These are phyloP conservation scores for Fusarium vanettenii DNA, from an alignment of 2,329 filamentous ascomycete genomes.

Conservation along the genomic window DNA sequence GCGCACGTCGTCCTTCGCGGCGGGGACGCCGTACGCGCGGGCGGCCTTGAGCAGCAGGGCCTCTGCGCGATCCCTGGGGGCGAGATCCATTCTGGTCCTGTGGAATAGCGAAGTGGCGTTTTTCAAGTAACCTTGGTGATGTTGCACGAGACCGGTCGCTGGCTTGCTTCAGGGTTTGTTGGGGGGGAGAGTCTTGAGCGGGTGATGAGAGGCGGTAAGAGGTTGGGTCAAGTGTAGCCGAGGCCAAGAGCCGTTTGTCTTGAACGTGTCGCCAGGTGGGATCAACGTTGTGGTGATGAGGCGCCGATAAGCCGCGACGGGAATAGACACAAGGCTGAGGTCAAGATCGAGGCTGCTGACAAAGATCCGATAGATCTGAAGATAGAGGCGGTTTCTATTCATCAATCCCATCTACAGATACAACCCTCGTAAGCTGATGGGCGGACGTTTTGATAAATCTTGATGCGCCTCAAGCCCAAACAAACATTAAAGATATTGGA, in stretches of 20 bases:
- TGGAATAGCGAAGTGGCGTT: slow-evolving; percentile 50
- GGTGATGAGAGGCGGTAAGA: neutral
- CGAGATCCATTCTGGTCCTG: slow-evolving; percentile 45
- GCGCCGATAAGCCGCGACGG: slow-evolving; percentile 6
- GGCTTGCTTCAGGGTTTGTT: slow-evolving; percentile 1
- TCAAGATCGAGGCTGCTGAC: neutral
- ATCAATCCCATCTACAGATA: neutral
- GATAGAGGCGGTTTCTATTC: neutral
- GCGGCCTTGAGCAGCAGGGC: slow-evolving; percentile 49
- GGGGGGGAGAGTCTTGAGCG: neutral
- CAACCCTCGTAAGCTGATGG: neutral
- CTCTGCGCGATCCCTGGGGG: slow-evolving; percentile 46
- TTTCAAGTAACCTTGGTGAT: slow-evolving; percentile 32
- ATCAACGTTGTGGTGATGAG: neutral
- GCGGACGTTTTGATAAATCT: slow-evolving; percentile 2
- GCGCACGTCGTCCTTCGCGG: slow-evolving; percentile 52
- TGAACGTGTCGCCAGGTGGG: neutral
- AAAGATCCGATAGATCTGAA: neutral
- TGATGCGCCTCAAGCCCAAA: slow-evolving; percentile 19
- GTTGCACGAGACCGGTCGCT: slow-evolving; percentile 38
- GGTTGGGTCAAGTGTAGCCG: neutral
- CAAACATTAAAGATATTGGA: slow-evolving; percentile 26
- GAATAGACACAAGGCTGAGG: neutral
- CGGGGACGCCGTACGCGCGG: slow-evolving; percentile 47
- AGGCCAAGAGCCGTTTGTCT: neutral